Percentiles rank a stretch among this genome's conserved stretches.
Evolutionary conservation across 257 asterid genomes (phyloP).

Genomic region (Coffea eugenioides): DNA sequence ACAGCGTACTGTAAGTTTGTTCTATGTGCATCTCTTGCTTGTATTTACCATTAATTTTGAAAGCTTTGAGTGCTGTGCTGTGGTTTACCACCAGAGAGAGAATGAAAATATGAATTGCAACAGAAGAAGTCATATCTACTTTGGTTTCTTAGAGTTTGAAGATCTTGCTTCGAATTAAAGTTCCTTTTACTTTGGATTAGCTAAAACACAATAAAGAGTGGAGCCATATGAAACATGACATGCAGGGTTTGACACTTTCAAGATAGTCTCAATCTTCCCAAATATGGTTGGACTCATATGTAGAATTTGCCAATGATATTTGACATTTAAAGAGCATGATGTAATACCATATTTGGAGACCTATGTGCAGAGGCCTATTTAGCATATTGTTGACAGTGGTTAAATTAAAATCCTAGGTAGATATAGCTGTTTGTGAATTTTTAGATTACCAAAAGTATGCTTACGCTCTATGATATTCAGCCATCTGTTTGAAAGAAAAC

Average conservation of each 20-base stretch:
- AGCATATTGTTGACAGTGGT: not conserved
- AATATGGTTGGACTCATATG: not conserved
- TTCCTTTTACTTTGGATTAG: slow-evolving; percentile 2
- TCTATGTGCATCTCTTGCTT: not conserved
- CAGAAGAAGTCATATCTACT: not conserved
- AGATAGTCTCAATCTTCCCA: not conserved
- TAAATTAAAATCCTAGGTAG: not conserved
- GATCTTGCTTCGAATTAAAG: not conserved
- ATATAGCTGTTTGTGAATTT: not conserved
- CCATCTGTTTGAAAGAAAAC: not conserved
- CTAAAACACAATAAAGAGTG: not conserved
- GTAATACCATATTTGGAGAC: not conserved
- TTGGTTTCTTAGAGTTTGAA: slow-evolving; percentile 1
- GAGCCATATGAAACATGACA: not conserved
- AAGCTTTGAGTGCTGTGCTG: not conserved
- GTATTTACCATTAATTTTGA: not conserved
- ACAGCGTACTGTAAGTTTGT: slow-evolving; percentile 71
- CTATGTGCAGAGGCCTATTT: not conserved
- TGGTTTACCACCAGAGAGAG: slow-evolving; percentile 3
- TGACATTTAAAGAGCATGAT: not conserved
- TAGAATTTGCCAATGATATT: not conserved
- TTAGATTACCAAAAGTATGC: not conserved
- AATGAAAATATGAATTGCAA: not conserved
- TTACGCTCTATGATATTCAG: not conserved
- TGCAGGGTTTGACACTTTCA: not conserved